Percentiles rank a stretch among this genome's conserved stretches.
phyloP scores from a whole-genome alignment of 2,329 filamentous ascomycete genomes.

The Calonectria hawksworthii region DNA sequence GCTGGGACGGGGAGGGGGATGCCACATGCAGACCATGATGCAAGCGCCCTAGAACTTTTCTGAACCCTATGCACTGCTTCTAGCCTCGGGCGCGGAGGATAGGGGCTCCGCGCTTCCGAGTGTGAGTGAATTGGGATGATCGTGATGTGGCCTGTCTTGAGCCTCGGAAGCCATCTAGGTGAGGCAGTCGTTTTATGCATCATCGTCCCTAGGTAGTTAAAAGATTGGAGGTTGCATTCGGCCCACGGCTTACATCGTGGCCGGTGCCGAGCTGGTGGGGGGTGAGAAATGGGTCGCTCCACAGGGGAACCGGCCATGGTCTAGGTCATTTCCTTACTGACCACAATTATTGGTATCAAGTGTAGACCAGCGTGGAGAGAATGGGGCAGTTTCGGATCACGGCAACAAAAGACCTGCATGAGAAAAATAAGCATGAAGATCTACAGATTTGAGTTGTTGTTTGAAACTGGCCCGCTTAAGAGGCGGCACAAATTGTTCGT shows the following conservation, averaged over 20 bases:
- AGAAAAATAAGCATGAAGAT: neutral
- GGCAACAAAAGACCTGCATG: neutral
- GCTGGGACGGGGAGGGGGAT: neutral
- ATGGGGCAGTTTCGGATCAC: neutral
- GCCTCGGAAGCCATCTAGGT: neutral
- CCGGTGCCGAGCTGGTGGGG: neutral
- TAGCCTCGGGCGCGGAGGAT: neutral
- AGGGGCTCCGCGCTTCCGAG: neutral
- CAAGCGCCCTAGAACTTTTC: neutral
- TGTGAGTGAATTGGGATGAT: neutral
- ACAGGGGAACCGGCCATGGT: neutral
- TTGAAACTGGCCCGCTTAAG: neutral
- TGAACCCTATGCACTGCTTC: neutral
- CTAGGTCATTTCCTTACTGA: neutral
- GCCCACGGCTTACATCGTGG: neutral
- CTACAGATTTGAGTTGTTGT: neutral
- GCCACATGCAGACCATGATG: neutral
- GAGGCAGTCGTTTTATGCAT: neutral
- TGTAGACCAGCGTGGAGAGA: neutral
- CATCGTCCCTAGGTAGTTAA: neutral
- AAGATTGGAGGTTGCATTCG: too few species aligned
- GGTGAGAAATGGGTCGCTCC: neutral
- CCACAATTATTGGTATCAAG: neutral
- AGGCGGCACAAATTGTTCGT: neutral
- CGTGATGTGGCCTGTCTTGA: neutral